Evolutionary conservation across 345 rosid genomes (phyloP).

Genomic region (Arabis alpina): DNA sequence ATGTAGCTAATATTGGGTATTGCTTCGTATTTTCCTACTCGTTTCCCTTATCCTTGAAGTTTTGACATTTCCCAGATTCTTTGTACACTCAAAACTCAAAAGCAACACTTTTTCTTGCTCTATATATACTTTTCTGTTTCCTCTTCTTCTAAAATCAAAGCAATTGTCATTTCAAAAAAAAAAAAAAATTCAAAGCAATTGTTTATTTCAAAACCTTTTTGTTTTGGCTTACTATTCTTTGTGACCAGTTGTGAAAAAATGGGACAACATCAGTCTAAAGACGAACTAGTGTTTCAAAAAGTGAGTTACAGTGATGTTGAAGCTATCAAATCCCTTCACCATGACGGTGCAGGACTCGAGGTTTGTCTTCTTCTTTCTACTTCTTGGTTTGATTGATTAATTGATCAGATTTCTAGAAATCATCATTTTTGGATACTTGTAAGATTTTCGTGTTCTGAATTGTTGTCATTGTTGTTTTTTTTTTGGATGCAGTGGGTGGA

Average conservation of each 20-base stretch:
- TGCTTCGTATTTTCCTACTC: no score
- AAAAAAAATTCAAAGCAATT: no score
- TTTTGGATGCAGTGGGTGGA: constrained; percentile 63
- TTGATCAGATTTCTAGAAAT: not conserved
- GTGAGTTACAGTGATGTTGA: constrained; percentile 60
- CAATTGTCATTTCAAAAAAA: no score
- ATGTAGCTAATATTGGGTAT: no score
- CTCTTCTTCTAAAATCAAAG: not conserved
- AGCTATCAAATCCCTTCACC: constrained; percentile 68
- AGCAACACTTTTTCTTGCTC: not conserved
- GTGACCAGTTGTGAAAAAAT: constrained; percentile 29
- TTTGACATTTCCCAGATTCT: no score
- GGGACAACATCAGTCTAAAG: constrained; percentile 80
- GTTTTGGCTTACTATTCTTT: no score
- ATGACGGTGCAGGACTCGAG: constrained; percentile 86
- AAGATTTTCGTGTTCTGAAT: not conserved
- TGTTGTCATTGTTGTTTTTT: not conserved
- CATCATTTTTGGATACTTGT: not conserved
- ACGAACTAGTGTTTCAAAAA: constrained; percentile 66
- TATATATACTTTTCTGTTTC: not conserved
- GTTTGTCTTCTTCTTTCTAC: constrained; percentile 36
- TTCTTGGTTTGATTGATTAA: not conserved
- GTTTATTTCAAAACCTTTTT: no score
- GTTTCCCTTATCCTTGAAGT: no score
- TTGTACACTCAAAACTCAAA: no score